Conservation (phyloP, 495 filamentous ascomycete species). For the Bathelium albidoporum region DNA sequence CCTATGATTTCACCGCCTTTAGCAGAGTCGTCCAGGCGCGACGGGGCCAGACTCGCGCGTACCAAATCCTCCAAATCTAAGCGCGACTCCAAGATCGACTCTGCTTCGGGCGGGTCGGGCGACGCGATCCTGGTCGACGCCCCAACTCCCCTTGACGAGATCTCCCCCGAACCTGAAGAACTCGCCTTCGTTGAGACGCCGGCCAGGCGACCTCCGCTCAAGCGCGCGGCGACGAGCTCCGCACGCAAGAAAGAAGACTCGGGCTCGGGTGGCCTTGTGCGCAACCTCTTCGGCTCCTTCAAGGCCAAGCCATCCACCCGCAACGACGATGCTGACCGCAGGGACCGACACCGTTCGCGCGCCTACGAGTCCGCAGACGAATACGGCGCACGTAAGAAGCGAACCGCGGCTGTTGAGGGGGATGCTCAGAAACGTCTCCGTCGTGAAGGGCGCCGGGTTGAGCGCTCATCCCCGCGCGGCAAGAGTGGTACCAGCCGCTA, state of each 20-base stretch:
- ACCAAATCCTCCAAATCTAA: conserved; percentile 14
- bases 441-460: conserved; percentile 19
- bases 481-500: conserved; percentile 12
- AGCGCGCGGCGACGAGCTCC: conserved; percentile 15
- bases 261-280: conserved; percentile 13
- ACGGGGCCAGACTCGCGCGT: not conserved
- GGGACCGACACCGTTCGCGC: conserved; percentile 12
- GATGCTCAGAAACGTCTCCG: conserved; percentile 20
- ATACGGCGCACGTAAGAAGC: conserved; percentile 14
- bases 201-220: conserved; percentile 11
- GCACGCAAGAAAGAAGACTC: conserved; percentile 12
- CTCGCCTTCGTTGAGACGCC: conserved; percentile 15
- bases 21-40: conserved; percentile 1
- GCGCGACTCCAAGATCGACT: conserved; percentile 20
- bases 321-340: not conserved
- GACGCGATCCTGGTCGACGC: conserved; percentile 23
- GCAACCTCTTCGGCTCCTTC: conserved; percentile 19
- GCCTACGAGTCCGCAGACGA: conserved; percentile 21
- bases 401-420: conserved; percentile 15
- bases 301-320: conserved; percentile 9
- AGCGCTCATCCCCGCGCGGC: conserved; percentile 11
- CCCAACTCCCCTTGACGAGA: conserved; percentile 9
- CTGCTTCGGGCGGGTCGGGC: conserved; percentile 16
- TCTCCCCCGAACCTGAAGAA: conserved; percentile 7
- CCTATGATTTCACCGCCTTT: conserved; percentile 13